Evolutionary conservation across 2,329 filamentous ascomycete genomes (phyloP), one percentile per base, ranked within the genome.

Genomic region (Exophiala viscosa): DNA sequence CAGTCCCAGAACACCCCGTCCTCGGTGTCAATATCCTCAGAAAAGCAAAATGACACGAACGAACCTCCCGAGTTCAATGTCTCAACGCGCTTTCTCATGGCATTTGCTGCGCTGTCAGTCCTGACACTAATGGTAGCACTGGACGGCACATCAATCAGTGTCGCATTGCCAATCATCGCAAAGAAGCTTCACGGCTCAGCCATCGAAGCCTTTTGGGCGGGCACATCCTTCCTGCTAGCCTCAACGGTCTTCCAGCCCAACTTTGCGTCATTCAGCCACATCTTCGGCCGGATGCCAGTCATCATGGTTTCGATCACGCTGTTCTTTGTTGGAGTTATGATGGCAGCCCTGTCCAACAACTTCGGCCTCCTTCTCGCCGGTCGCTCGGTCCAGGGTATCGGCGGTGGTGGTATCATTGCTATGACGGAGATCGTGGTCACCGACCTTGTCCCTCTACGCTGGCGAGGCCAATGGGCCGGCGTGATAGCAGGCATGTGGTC

Each of bases 151-250:
- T 84, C 80, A 3, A 73, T 86, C 46, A 82, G 80, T 3, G 82
- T 85, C 5, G 82, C 84, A 3, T 28, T 58, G 14, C 45, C 72
- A 65, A 75, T 73, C 36, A 79, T 83, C 52, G 75, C 78, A n/a
- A 58, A 66, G 6, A 75, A 75, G 15, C 70, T 84, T 5, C 59
- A 72, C 23, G 79, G 80, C 39, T 75, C 73, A 0, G 79, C 78
- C 2, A 76, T 83, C 31, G 74, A 87, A 67, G 82, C 83, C 0
- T 88, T 88, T 63, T 88, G 85, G 86, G 79, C 83, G 10, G 85
- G 85, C 1, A 88, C 85, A 3, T 82, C 82, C 13, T 89, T 86
- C 59, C 72, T 89, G 3, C 76, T 89, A 4, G 80, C 83, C 2
- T 82, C 80, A 50, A 83, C 85, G 0, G 78, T 79, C 18, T 77